These are phyloP conservation scores for Scolecobasidium constrictum DNA, from an alignment of 2,329 filamentous ascomycete genomes.

Conservation along the genomic window DNA sequence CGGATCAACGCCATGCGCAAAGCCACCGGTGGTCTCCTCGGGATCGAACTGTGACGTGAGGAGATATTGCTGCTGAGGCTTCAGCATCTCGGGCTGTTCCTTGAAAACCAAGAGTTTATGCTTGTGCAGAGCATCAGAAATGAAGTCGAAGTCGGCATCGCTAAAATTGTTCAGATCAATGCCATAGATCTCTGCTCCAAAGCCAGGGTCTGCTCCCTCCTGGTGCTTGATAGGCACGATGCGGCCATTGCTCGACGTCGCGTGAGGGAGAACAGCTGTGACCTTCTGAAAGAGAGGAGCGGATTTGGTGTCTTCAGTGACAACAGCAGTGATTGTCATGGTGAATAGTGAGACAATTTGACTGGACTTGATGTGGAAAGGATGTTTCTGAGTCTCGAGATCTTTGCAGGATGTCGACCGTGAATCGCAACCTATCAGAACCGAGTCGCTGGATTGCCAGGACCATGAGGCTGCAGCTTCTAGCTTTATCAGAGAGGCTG, in stretches of 20 bases:
- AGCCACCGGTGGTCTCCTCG: constrained; percentile 4
- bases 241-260: not conserved
- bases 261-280: not conserved
- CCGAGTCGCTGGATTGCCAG: too few species aligned
- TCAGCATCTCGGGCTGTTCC: constrained; percentile 1
- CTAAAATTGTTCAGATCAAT: constrained; percentile 8
- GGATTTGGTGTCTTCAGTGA: not conserved
- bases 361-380: too few species aligned
- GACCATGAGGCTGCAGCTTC: too few species aligned
- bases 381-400: too few species aligned
- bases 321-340: not conserved
- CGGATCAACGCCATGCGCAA: constrained; percentile 6
- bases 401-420: too few species aligned
- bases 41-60: constrained; percentile 2
- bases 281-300: not conserved
- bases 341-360: not conserved
- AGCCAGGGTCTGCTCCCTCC: not conserved
- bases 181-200: constrained; percentile 3
- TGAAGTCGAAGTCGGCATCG: constrained; percentile 5
- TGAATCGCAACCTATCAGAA: too few species aligned
- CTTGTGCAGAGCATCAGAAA: constrained; percentile 4
- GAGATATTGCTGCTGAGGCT: constrained; percentile 4
- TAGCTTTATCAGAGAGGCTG: too few species aligned
- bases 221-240: constrained; percentile 1
- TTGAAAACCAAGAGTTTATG: constrained; percentile 8